Percentiles rank a stretch among this genome's conserved stretches.
Conservation (phyloP, 1,284 basidiomycete species). For the Ustilago trichophora region DNA sequence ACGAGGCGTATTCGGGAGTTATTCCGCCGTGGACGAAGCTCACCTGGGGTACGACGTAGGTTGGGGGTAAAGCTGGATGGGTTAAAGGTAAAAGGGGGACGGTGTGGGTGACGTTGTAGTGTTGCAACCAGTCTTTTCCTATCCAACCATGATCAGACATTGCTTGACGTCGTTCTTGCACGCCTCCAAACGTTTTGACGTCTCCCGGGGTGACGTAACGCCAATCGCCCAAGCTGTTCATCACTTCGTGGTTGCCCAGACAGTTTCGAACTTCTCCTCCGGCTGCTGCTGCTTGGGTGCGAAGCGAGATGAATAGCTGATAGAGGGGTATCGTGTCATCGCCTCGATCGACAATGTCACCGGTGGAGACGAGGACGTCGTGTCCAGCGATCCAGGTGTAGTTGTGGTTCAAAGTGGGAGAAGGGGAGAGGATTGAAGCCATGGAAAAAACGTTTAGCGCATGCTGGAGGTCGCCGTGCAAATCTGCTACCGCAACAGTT, state of each 20-base stretch:
- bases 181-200: slow-evolving; percentile 63
- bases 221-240: slow-evolving; percentile 68
- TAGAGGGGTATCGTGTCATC: slow-evolving; percentile 65
- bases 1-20: slow-evolving; percentile 48
- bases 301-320: slow-evolving; percentile 49
- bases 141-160: slow-evolving; percentile 68
- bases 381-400: slow-evolving; percentile 53
- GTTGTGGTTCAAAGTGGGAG: neutral
- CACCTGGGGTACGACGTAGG: slow-evolving; percentile 21
- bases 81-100: slow-evolving; percentile 37
- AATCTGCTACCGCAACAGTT: slow-evolving; percentile 59
- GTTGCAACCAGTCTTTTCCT: slow-evolving; percentile 53
- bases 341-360: slow-evolving; percentile 65
- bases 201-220: slow-evolving; percentile 68
- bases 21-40: slow-evolving; percentile 64
- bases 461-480: slow-evolving; percentile 62
- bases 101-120: slow-evolving; percentile 53
- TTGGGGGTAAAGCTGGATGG: slow-evolving; percentile 6
- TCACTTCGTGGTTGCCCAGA: slow-evolving; percentile 60
- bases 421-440: slow-evolving; percentile 39
- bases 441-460: slow-evolving; percentile 59
- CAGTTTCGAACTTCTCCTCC: slow-evolving; percentile 56
- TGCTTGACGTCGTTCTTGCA: slow-evolving; percentile 33
- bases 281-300: slow-evolving; percentile 28
- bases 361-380: slow-evolving; percentile 60